phyloP scores from a whole-genome alignment of 805 yeast species.

The Suhomyces faveliae region DNA sequence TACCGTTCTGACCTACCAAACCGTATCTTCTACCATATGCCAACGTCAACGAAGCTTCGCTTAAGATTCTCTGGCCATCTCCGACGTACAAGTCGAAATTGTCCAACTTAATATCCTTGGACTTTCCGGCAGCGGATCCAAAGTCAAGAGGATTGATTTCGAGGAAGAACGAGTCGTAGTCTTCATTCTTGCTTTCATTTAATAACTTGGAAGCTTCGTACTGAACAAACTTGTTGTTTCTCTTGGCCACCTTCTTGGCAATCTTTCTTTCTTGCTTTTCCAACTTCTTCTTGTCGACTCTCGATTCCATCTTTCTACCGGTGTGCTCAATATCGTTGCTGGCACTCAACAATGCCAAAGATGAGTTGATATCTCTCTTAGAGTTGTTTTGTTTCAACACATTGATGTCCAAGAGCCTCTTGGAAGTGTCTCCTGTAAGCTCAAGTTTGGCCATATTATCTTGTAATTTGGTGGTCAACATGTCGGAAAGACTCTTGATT shows the following conservation, averaged over 20 bases:
- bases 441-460: conserved; percentile 73
- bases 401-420: conserved; percentile 78
- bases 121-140: conserved; percentile 80
- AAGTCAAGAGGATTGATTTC: conserved; percentile 93
- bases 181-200: conserved; percentile 59
- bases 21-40: conserved; percentile 95
- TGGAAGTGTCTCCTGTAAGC: conserved; percentile 82
- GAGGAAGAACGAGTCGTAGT: conserved; percentile 92
- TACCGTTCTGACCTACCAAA: conserved; percentile 98
- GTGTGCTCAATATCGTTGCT: conserved; percentile 85
- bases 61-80: conserved; percentile 87
- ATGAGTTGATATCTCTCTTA: conserved; percentile 71
- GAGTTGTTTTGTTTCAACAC: conserved; percentile 54
- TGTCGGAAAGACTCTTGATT: conserved; percentile 44
- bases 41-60: conserved; percentile 82
- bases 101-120: conserved; percentile 94
- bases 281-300: conserved; percentile 94
- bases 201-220: conserved; percentile 94
- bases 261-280: conserved; percentile 97
- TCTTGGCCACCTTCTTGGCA: conserved; percentile 94
- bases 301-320: conserved; percentile 86
- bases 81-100: conserved; percentile 94
- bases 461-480: conserved; percentile 50
- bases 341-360: conserved; percentile 75
- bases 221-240: conserved; percentile 76